Evolutionary conservation across 2,329 filamentous ascomycete species (phyloP), one percentile per base, ranked within the genome.

Genomic region (Tolypocladium pustulatum): DNA sequence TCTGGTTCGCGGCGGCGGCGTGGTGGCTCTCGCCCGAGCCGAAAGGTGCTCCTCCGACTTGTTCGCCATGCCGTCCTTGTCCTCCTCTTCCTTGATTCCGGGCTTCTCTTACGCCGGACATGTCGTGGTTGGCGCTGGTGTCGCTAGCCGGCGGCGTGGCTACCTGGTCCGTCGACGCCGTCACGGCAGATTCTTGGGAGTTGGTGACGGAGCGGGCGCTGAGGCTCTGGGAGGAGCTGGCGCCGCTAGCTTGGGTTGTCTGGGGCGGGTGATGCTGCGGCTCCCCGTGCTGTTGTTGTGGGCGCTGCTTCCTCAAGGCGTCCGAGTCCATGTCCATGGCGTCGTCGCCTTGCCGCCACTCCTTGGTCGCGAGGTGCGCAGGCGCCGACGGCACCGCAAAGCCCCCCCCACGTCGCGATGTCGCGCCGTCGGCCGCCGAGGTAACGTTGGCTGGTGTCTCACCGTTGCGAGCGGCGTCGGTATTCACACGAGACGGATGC

Each of bases 1-100:
- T 76, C 62, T 81, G 81, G 62, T 81, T 43, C 6, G 58, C 56
- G 25, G 32, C 38, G n/a, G n/a, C 32, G 49, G 13, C 76, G n/a
- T n/a, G 56, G 41, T 59, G 40, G 30, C 30, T n/a, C 10, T 53
- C 20, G 8, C 20, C 49, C 30, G 20, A 5, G 30, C 5, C 8
- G 30, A 22, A 6, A 8, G 20, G 2, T 34, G 10, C 30, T 34
- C 49, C 49, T 13, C 17, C 10, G 20, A 10, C 49, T 2, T 4
- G 1, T 34, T 22, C 36, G 5, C 49, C 30, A 22, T 36, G 22
- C 8, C 1, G 41, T 25, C 9, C n/a, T 12, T 22, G n/a, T 22
- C 38, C 15, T 17, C 38, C 36, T 34, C 37, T 15, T 17, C 15
- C 17, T 20, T 4, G 17, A 12, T 20, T 17, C 10, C 27, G 27